A percentile compares a stretch with the other conserved stretches of the same genome.
These are phyloP conservation scores for Gynostemma pentaphyllum DNA, from an alignment of 306 rosid species.

Conservation along the genomic window DNA sequence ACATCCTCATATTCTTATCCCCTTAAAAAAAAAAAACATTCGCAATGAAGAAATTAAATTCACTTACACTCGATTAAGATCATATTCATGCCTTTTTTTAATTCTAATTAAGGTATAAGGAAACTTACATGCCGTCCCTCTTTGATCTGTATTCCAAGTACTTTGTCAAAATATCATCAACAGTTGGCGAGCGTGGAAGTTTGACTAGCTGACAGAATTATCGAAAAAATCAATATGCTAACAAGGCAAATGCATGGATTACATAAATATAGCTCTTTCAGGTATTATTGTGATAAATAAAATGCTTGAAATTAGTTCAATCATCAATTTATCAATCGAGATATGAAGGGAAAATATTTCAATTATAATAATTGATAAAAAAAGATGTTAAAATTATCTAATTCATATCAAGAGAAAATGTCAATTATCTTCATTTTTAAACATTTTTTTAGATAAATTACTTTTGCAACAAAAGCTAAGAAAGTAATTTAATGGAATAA, in stretches of 20 bases:
- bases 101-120: neutral
- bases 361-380: neutral
- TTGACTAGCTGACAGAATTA: slow-evolving; percentile 61
- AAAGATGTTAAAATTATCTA: neutral
- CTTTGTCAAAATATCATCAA: slow-evolving; percentile 80
- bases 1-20: no score
- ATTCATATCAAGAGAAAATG: neutral
- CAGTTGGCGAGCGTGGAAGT: slow-evolving; percentile 96
- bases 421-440: neutral
- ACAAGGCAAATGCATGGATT: slow-evolving; percentile 10
- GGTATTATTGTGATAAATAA: neutral
- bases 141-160: slow-evolving; percentile 80
- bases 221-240: slow-evolving; percentile 9
- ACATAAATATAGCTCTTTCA: neutral
- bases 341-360: neutral
- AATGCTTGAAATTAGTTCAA: slow-evolving; percentile 3
- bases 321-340: neutral
- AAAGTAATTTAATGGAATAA: neutral
- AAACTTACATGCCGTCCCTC: slow-evolving; percentile 83
- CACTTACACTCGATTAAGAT: neutral
- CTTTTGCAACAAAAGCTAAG: neutral
- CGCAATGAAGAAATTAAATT: slow-evolving; percentile 3
- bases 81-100: neutral
- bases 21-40: slow-evolving; percentile 1
- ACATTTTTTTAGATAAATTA: no score